A percentile compares a stretch with the other conserved stretches of the same genome.
Conservation (phyloP, 768 basidiomycete species). For the Lentinus tigrinus region DNA sequence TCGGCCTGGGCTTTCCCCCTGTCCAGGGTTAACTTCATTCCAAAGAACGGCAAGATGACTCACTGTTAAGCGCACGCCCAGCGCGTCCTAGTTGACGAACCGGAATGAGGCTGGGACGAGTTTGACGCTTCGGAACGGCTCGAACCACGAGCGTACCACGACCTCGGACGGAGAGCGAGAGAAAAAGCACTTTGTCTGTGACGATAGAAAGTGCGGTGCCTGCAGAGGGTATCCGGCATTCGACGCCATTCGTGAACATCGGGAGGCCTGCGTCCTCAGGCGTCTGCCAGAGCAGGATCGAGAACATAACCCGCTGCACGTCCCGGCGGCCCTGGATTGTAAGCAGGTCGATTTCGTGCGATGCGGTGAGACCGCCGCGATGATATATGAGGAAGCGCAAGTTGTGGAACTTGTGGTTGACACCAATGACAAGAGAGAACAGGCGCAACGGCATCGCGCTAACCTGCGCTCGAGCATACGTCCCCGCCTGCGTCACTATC, state of each 20-base stretch:
- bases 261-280: neutral
- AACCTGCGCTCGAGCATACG: neutral
- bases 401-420: neutral
- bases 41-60: too few species aligned
- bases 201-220: neutral
- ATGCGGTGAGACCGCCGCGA: neutral
- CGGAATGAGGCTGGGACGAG: too few species aligned
- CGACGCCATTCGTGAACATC: neutral
- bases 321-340: neutral
- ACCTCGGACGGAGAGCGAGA: neutral
- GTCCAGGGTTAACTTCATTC: too few species aligned
- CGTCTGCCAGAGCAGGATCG: neutral
- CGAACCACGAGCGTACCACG: neutral
- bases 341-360: neutral
- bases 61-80: too few species aligned
- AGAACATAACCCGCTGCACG: neutral
- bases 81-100: too few species aligned
- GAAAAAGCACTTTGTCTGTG: neutral
- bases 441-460: neutral
- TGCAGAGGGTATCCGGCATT: neutral
- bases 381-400: neutral
- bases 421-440: neutral
- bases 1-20: too few species aligned
- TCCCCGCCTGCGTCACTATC: too few species aligned
- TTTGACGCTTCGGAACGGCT: too few species aligned